Percentiles rank a stretch among this genome's conserved stretches.
phyloP scores from a whole-genome alignment of 2,329 filamentous ascomycete species.

The Paracamarosporium sp. region DNA sequence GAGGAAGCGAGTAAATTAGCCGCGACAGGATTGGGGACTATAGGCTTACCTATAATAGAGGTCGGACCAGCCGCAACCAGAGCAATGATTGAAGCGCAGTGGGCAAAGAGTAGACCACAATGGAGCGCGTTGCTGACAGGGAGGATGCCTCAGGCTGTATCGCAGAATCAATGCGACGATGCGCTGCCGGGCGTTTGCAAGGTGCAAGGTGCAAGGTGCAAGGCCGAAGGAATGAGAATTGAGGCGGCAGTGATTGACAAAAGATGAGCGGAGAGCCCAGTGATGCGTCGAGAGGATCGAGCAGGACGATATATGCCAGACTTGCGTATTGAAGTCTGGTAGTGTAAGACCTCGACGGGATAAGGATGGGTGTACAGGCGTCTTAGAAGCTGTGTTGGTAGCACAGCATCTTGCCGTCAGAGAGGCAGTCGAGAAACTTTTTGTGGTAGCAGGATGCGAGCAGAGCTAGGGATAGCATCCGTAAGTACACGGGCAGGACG shows the following conservation, averaged over 20 bases:
- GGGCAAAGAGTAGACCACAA: slow-evolving; percentile 26
- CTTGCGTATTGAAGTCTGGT: slow-evolving; percentile 16
- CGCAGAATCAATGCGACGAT: slow-evolving; percentile 36
- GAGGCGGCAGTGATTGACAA: slow-evolving; percentile 12
- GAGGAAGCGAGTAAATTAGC: slow-evolving; percentile 25
- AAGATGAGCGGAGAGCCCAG: not conserved
- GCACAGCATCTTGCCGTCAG: slow-evolving; percentile 34
- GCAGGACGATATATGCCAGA: slow-evolving; percentile 11
- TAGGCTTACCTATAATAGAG: slow-evolving; percentile 40
- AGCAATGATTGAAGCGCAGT: slow-evolving; percentile 31
- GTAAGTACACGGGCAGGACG: slow-evolving; percentile 34
- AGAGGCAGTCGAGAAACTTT: slow-evolving; percentile 30
- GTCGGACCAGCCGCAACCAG: slow-evolving; percentile 29
- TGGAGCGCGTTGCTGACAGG: slow-evolving; percentile 24
- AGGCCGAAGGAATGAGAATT: slow-evolving; percentile 8
- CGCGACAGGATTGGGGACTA: slow-evolving; percentile 34
- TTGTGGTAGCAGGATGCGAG: slow-evolving; percentile 31
- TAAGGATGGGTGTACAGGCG: slow-evolving; percentile 24
- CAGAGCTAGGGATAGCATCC: slow-evolving; percentile 42
- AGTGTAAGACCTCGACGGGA: too few species aligned
- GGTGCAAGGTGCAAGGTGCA: slow-evolving; percentile 5
- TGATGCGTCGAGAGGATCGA: not conserved
- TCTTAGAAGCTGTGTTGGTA: slow-evolving; percentile 25
- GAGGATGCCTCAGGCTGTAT: slow-evolving; percentile 26
- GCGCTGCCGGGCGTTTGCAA: slow-evolving; percentile 17